Evolutionary conservation across 2,329 filamentous ascomycete genomes (phyloP).

Genomic region (Acrocalymma vagum): DNA sequence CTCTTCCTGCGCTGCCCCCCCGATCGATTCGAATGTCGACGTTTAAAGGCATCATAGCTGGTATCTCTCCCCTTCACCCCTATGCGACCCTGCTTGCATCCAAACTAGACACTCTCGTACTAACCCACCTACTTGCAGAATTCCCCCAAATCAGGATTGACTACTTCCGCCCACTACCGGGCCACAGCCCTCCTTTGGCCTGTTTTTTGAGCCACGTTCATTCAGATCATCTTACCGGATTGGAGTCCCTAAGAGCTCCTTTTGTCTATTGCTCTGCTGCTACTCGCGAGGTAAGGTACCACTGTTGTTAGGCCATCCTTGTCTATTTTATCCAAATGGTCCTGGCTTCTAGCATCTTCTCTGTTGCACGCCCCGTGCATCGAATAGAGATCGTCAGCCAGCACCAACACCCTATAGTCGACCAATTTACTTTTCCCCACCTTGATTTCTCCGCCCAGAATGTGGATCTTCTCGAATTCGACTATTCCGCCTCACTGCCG

Average conservation of each 20-base stretch:
- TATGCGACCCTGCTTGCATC: not conserved
- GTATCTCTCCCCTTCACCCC: slow-evolving; percentile 10
- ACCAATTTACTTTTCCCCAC: too few relatives aligned
- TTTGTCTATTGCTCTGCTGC: slow-evolving; percentile 92
- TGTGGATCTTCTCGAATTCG: too few relatives aligned
- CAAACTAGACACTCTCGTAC: not conserved
- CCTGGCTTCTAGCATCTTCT: too few relatives aligned
- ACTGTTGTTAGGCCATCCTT: not conserved
- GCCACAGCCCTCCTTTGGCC: slow-evolving; percentile 71
- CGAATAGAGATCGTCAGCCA: too few relatives aligned
- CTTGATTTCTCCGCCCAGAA: too few relatives aligned
- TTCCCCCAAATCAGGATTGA: slow-evolving; percentile 87
- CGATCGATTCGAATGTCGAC: too few relatives aligned
- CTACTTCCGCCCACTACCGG: slow-evolving; percentile 72
- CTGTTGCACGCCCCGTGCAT: too few relatives aligned
- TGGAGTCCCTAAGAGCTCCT: slow-evolving; percentile 78
- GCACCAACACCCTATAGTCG: too few relatives aligned
- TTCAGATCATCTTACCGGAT: slow-evolving; percentile 84
- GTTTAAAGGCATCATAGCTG: slow-evolving; percentile 43
- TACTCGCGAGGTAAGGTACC: slow-evolving; percentile 69
- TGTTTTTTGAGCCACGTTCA: slow-evolving; percentile 94
- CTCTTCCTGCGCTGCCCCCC: too few relatives aligned
- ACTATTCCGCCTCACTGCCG: too few relatives aligned
- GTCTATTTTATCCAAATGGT: not conserved
- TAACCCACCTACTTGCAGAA: slow-evolving; percentile 56